Percentiles rank a stretch among this genome's conserved stretches.
These are phyloP conservation scores for Priceomyces fermenticarens DNA, from an alignment of 805 yeast genomes.

Conservation along the genomic window DNA sequence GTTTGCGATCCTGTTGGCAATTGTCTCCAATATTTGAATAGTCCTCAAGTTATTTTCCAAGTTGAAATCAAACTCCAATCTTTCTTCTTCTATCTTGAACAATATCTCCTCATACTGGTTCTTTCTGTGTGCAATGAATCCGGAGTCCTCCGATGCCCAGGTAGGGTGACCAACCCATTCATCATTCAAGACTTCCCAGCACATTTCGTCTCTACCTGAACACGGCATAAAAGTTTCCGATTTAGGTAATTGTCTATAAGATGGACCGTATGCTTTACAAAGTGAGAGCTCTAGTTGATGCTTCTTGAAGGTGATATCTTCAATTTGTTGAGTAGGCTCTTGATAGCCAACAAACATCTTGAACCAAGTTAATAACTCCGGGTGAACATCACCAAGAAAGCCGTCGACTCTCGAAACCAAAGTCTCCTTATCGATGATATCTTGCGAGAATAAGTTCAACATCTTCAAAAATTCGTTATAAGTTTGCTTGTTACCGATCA, in stretches of 20 bases:
- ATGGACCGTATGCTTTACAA: constrained; percentile 94
- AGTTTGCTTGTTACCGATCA: constrained; percentile 81
- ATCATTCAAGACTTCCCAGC: constrained; percentile 97
- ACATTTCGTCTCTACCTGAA: constrained; percentile 97
- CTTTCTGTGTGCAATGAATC: constrained; percentile 97
- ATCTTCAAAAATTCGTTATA: constrained; percentile 91
- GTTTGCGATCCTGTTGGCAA: constrained; percentile 88
- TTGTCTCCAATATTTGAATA: constrained; percentile 91
- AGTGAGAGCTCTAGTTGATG: constrained; percentile 86
- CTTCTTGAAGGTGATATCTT: constrained; percentile 82
- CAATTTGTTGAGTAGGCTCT: constrained; percentile 81
- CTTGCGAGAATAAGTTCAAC: constrained; percentile 84
- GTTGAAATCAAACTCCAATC: constrained; percentile 94
- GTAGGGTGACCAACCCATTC: constrained; percentile 99
- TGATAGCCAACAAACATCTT: constrained; percentile 86
- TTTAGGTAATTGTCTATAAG: constrained; percentile 88
- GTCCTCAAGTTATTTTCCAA: constrained; percentile 95
- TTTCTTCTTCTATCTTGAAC: constrained; percentile 93
- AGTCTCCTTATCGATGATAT: constrained; percentile 78
- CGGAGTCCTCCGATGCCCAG: constrained; percentile 99
- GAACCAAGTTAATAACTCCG: constrained; percentile 87
- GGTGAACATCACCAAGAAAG: constrained; percentile 72
- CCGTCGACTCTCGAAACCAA: constrained; percentile 81
- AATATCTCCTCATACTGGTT: constrained; percentile 96
- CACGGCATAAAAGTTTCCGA: constrained; percentile 96